phyloP scores from a whole-genome alignment of 1,284 basidiomycete species.

The Kwoniella shivajii region DNA sequence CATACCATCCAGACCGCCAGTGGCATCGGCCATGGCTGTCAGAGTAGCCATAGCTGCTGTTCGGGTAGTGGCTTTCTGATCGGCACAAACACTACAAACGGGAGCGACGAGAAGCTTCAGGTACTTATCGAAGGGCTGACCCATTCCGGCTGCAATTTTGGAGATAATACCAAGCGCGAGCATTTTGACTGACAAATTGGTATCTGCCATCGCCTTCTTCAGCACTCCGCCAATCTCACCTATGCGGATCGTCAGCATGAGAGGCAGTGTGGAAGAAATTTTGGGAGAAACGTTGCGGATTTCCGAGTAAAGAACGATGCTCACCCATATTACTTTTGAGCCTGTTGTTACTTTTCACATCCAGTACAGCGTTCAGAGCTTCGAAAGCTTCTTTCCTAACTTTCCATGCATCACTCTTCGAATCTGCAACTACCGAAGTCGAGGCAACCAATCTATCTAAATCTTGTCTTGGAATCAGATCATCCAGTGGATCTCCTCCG shows the following conservation, averaged over 20 bases:
- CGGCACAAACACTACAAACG: conserved; percentile 81
- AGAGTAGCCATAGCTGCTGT: conserved; percentile 76
- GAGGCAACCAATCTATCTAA: conserved; percentile 83
- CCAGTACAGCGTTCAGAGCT: conserved; percentile 75
- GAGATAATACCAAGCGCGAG: conserved; percentile 88
- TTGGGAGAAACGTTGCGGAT: too few species aligned
- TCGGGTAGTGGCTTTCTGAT: conserved; percentile 89
- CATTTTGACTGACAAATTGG: conserved; percentile 90
- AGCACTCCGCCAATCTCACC: conserved; percentile 88
- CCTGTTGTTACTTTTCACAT: conserved; percentile 87
- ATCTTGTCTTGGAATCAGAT: conserved; percentile 93
- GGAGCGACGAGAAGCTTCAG: conserved; percentile 74
- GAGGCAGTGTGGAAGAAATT: too few species aligned
- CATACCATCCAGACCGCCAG: conserved; percentile 81
- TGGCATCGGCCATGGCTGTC: conserved; percentile 79
- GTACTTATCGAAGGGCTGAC: conserved; percentile 90
- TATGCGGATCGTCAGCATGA: conserved; percentile 45
- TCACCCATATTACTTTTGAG: conserved; percentile 86
- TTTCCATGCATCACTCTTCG: conserved; percentile 95
- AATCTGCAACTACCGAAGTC: conserved; percentile 78
- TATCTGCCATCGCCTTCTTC: conserved; percentile 85
- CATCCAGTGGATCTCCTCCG: conserved; percentile 76
- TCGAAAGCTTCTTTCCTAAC: conserved; percentile 95
- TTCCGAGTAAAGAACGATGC: conserved; percentile 22
- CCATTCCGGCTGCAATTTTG: conserved; percentile 90